These are phyloP conservation scores for Citrus australasica DNA, from an alignment of 345 rosid genomes.

Conservation along the genomic window DNA sequence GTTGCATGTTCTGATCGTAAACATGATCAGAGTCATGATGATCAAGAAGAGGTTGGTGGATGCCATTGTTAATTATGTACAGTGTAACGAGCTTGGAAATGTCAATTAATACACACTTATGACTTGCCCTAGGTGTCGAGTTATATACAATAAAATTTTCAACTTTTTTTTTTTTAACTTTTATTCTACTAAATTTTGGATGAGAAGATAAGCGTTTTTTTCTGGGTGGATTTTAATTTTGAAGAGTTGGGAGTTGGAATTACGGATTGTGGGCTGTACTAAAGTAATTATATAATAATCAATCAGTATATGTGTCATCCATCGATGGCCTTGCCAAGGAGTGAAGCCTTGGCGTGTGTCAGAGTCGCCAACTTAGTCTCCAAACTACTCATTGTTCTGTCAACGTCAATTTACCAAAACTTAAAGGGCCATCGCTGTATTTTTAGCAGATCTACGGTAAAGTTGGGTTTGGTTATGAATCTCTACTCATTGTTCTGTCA, in stretches of 20 bases:
- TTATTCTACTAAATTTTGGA: neutral
- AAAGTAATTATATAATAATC: too few species aligned
- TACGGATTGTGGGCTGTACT: neutral
- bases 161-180: neutral
- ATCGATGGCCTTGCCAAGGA: neutral
- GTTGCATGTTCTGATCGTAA: neutral
- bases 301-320: neutral
- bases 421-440: too few species aligned
- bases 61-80: neutral
- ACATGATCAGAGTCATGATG: neutral
- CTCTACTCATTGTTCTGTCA: neutral
- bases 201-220: neutral
- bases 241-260: neutral
- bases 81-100: neutral
- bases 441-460: rapidly evolving
- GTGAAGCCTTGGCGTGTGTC: neutral
- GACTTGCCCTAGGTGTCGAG: neutral
- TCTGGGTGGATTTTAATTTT: too few species aligned
- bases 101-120: neutral
- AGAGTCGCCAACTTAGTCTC: neutral
- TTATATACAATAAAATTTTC: neutral
- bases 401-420: neutral
- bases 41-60: neutral
- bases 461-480: too few species aligned
- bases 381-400: neutral